Base-by-base conservation (phyloP, 345 rosid genomes). In the Gossypium turneri region DNA sequence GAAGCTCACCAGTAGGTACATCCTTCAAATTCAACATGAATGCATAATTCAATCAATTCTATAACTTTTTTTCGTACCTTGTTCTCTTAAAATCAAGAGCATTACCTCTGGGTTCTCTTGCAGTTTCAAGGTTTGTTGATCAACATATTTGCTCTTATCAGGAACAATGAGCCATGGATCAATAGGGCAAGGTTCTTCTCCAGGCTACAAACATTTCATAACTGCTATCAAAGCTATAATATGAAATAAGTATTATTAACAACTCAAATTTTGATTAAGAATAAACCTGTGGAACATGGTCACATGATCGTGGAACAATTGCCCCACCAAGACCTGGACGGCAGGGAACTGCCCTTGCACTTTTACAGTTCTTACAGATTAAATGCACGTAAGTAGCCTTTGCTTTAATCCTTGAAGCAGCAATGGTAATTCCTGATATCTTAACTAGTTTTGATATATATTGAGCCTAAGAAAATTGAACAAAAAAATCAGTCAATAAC, bases 1-100 rank as follows among this genome's bases (percentile, higher is more conserved):
- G 98, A 78, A 94, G 98, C 89, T 94, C 98, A 44, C 98, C 97
- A 53, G 98, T 92, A 53, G 98, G 98, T 41, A 94, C 98, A 88
- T 94, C 98, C 98, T 92, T 80, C 76, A 77, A 68, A 51, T 73
- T 44, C 48, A 70, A 34, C 68, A 75, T 50, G 61, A 70, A 64
- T 59, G 66, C 17, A 58, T 51, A 48, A 65, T 38, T 29, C 22
- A 62, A 25, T 38, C 25, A 72, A 58, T 1, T 25, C 50, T 16
- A 44, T 9, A 59, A 73, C 17, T 52, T 70, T 70, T 19, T 34
- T 65, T 12, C 55, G 2, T 13, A 38, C 12, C 61, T 72, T 41
- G 41, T 19, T 48, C 50, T 72, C 48, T 19, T 50, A 50, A 19
- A 17, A 51, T 16, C 38, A 62, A 79, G 47, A 67, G 57, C 34